Percentiles rank a stretch among this genome's conserved stretches.
Conservation (phyloP, 164 flowering plant genomes). For the Vitis rotundifolia region DNA sequence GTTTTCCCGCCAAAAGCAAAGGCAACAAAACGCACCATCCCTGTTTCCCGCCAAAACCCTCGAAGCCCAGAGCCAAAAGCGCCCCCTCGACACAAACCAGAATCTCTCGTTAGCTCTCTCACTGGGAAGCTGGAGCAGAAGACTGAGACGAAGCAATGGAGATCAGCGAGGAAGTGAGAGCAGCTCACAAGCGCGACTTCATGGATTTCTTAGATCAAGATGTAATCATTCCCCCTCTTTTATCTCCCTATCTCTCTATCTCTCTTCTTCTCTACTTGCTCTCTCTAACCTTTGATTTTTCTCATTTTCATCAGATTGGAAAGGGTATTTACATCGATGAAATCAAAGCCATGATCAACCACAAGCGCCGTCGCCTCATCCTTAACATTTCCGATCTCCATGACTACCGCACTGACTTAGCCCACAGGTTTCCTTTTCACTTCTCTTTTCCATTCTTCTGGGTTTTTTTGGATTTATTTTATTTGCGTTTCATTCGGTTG, state of each 20-base stretch:
- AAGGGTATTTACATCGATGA: conserved; percentile 58
- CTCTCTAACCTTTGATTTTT: neutral
- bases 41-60: conserved; percentile 13
- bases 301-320: conserved; percentile 28
- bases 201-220: conserved; percentile 72
- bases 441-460: neutral
- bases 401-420: conserved; percentile 52
- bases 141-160: conserved; percentile 44
- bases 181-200: conserved; percentile 69
- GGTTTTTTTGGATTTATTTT: neutral
- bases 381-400: conserved; percentile 78
- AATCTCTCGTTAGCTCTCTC: conserved; percentile 9
- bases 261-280: neutral
- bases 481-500: too few species aligned
- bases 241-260: neutral
- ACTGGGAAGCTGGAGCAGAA: neutral
- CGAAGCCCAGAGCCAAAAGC: neutral
- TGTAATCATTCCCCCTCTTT: conserved; percentile 23
- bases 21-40: neutral
- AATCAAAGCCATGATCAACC: conserved; percentile 63
- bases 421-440: conserved; percentile 48
- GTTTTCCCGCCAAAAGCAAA: conserved; percentile 17
- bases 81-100: neutral
- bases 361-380: conserved; percentile 61
- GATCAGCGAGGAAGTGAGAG: conserved; percentile 59